Base-by-base conservation (phyloP, 768 basidiomycete genomes). In the Russula olivacea region DNA sequence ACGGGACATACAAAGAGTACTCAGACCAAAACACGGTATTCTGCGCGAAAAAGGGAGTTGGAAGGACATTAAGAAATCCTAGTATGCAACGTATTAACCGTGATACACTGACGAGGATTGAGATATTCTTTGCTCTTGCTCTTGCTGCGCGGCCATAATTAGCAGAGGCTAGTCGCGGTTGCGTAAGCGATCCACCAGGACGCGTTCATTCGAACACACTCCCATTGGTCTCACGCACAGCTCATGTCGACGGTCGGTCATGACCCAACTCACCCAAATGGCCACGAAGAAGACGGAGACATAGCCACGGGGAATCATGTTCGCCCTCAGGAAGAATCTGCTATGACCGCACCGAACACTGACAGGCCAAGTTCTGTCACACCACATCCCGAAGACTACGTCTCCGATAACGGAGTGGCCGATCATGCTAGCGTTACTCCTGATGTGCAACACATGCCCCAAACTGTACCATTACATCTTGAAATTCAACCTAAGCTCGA, bases 1-100 rank as follows among this genome's bases (percentile, higher is more conserved):
- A 36, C 19, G 48, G 28, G 48, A 72, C 75, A 67, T 63, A 77
- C 76, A 77, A 23, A 77, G 68, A 36, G 74, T 69, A 51, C 74
- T 70, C 41, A 76, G 69, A 21, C 65, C 63, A 36, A 77, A 71
- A 45, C 58, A 69, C 0, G 75, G 75, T 38, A 68, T 61, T 40
- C 67, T 68, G 51, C 54, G 32, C 34, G 43, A 64, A 58, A 28
- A 30, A 23, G 21, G 19, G 47, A 11, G 34, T 25, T 17, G 30
- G 41, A 28, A 32, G 28, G 30, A 40, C 34, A 30, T 38, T 4
- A 58, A 40, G 38, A 41, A 14, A 14, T 19, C 15, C 17, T 34
- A 10, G 38, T 30, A 36, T 51, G 32, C 25, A 58, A 40, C 19
- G 17, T 0, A n/a, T 54, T 32, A 36, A 34, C 12, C 36, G 36